Evolutionary conservation across 2,329 filamentous ascomycete species (phyloP).

Genomic region (Zasmidium angulare): DNA sequence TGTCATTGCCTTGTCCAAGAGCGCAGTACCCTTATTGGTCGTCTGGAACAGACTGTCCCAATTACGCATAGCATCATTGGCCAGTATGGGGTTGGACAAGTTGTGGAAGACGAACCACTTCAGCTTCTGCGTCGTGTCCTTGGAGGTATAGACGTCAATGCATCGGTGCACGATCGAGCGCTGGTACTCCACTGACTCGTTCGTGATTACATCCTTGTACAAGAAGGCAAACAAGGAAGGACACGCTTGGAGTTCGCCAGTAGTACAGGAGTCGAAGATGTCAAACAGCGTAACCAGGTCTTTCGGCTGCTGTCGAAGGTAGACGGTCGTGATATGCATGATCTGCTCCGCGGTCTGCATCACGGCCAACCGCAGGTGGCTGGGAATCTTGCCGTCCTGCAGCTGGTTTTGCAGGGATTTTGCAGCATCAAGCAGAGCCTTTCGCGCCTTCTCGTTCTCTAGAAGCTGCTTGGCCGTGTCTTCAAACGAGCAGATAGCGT

Average conservation of each 20-base stretch:
- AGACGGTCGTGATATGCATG: constrained; percentile 79
- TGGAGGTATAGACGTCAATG: constrained; percentile 81
- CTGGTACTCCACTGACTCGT: constrained; percentile 81
- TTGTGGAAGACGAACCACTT: constrained; percentile 92
- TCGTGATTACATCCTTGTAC: constrained; percentile 80
- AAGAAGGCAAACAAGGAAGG: constrained; percentile 78
- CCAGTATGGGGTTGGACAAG: constrained; percentile 91
- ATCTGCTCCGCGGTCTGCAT: constrained; percentile 88
- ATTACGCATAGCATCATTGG: constrained; percentile 89
- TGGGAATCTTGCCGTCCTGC: constrained; percentile 66
- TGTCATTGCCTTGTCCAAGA: constrained; percentile 84
- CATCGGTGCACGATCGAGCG: constrained; percentile 79
- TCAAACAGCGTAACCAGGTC: constrained; percentile 75
- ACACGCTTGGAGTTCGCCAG: constrained; percentile 75
- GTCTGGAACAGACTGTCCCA: constrained; percentile 59
- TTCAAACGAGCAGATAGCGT: constrained; percentile 70
- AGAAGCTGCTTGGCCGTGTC: constrained; percentile 67
- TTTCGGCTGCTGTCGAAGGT: constrained; percentile 68
- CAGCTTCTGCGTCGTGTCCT: constrained; percentile 76
- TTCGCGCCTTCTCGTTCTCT: constrained; percentile 57
- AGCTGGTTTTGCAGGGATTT: constrained; percentile 77
- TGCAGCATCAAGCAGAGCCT: constrained; percentile 61
- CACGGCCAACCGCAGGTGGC: constrained; percentile 74
- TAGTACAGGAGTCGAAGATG: constrained; percentile 79
- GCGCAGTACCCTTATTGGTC: constrained; percentile 60